Evolutionary conservation across 2,329 filamentous ascomycete genomes (phyloP).

Genomic region (Fusarium lateritium): DNA sequence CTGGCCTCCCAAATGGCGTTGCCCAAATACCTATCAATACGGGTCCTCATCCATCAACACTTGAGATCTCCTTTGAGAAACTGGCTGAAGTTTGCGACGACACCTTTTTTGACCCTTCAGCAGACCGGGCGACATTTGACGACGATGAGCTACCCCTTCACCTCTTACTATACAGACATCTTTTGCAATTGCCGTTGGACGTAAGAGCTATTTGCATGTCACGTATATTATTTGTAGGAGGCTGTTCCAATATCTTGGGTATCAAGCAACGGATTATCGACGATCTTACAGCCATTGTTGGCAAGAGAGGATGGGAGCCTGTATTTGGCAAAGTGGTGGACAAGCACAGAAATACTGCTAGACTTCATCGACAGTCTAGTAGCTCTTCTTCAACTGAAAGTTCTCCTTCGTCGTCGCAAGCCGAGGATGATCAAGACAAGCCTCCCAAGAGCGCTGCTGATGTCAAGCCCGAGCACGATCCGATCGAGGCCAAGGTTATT

Average conservation of each 20-base stretch:
- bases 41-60: conserved; percentile 64
- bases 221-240: conserved; percentile 88
- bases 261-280: conserved; percentile 82
- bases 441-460: conserved; percentile 44
- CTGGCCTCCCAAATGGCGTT: conserved; percentile 46
- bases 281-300: conserved; percentile 78
- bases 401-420: conserved; percentile 44
- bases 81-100: conserved; percentile 83
- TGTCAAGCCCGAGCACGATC: conserved; percentile 48
- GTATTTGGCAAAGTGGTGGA: conserved; percentile 79
- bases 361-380: conserved; percentile 55
- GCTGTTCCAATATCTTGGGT: conserved; percentile 83
- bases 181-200: conserved; percentile 85
- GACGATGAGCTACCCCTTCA: conserved; percentile 89
- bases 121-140: conserved; percentile 74
- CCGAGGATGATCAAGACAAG: conserved; percentile 44
- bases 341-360: conserved; percentile 63
- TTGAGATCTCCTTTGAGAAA: conserved; percentile 77
- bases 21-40: conserved; percentile 64
- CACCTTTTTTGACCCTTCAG: conserved; percentile 76
- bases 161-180: conserved; percentile 79
- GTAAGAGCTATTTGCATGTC: conserved; percentile 89
- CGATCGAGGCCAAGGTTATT: conserved; percentile 56
- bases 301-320: conserved; percentile 81
- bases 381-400: conserved; percentile 37